phyloP scores from a whole-genome alignment of 2,329 filamentous ascomycete species.

The Coniochaeta sp. region DNA sequence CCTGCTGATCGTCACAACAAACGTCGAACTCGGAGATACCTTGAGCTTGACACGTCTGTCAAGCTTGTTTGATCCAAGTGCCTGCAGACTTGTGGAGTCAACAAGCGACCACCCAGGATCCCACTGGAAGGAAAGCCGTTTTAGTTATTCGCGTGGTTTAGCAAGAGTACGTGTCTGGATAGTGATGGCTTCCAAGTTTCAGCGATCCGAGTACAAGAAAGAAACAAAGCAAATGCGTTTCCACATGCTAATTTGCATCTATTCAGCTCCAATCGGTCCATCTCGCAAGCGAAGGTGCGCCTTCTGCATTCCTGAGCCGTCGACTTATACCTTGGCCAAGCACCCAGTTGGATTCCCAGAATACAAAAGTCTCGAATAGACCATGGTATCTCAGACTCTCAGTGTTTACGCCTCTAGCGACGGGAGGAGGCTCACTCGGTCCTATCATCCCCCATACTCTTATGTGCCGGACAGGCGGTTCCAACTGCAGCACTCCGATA shows the following conservation, averaged over 20 bases:
- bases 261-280: not conserved
- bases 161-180: not conserved
- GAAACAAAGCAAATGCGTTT: not conserved
- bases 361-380: not conserved
- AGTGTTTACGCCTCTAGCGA: conserved; percentile 1
- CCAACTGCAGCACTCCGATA: not conserved
- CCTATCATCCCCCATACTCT: not conserved
- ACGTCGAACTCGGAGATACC: not conserved
- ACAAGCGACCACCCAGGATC: not conserved
- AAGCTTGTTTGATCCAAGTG: not conserved
- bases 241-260: not conserved
- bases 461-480: not conserved
- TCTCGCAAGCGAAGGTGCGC: conserved; percentile 2
- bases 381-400: not conserved
- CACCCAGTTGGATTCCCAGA: not conserved
- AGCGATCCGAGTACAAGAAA: conserved; percentile 1
- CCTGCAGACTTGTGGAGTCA: not conserved
- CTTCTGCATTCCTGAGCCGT: not conserved
- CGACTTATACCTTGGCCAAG: not conserved
- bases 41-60: not conserved
- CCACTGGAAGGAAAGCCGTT: not conserved
- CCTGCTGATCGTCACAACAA: not conserved
- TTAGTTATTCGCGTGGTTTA: not conserved
- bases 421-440: not conserved
- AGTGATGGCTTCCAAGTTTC: not conserved